phyloP scores from a whole-genome alignment of 805 yeast species.

The Candida verbasci region DNA sequence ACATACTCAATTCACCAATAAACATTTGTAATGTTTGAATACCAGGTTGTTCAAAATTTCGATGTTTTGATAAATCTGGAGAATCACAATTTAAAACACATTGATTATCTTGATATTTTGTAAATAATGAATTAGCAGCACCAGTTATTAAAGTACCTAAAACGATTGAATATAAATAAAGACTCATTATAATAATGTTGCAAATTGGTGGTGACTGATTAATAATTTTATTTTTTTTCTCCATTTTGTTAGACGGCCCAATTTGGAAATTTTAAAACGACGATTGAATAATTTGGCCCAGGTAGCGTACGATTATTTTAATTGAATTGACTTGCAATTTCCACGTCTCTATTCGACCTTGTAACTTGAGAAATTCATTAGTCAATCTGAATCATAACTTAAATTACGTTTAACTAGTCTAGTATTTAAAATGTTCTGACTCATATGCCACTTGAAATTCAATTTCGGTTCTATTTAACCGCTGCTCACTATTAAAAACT shows the following conservation, averaged over 20 bases:
- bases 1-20: constrained; percentile 59
- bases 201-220: too few relatives aligned
- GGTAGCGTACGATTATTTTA: too few relatives aligned
- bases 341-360: too few relatives aligned
- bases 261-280: constrained; percentile 5
- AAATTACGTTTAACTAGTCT: too few relatives aligned
- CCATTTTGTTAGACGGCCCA: constrained; percentile 8
- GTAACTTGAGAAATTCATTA: too few relatives aligned
- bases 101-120: constrained; percentile 73
- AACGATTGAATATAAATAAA: constrained; percentile 12
- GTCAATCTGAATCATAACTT: too few relatives aligned
- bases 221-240: constrained; percentile 3
- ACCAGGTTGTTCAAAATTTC: constrained; percentile 70
- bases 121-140: constrained; percentile 65
- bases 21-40: constrained; percentile 80
- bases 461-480: too few relatives aligned
- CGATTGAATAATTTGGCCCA: too few relatives aligned
- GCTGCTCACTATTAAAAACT: too few relatives aligned
- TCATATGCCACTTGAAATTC: too few relatives aligned
- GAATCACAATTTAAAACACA: constrained; percentile 55
- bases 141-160: constrained; percentile 64
- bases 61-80: constrained; percentile 38
- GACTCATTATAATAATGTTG: constrained; percentile 6
- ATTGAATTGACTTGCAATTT: too few relatives aligned
- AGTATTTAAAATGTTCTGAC: too few relatives aligned